phyloP scores from a whole-genome alignment of 1,139 yeast genomes.

The Hemisphaericaspora xylofermentans region DNA sequence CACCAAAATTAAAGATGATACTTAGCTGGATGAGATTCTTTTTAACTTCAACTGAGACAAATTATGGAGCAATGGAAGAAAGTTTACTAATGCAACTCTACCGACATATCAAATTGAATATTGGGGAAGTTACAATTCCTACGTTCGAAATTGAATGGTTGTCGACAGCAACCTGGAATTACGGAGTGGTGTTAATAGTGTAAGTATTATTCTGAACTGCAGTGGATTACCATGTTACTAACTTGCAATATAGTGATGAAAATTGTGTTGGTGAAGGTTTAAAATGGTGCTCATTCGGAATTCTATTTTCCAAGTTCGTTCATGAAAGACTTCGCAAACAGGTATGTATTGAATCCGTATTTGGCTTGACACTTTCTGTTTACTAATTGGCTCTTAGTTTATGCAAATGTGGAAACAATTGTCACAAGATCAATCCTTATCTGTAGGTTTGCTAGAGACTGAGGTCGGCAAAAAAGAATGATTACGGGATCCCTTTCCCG shows the following conservation, averaged over 20 bases:
- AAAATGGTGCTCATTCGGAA: slow-evolving; percentile 11
- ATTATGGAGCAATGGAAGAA: slow-evolving; percentile 3
- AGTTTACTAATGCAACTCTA: slow-evolving; percentile 6
- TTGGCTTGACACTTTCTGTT: not conserved
- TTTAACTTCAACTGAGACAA: slow-evolving; percentile 5
- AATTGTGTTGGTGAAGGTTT: slow-evolving; percentile 6
- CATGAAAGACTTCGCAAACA: slow-evolving; percentile 13
- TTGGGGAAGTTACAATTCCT: slow-evolving; percentile 8
- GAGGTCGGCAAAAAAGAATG: slow-evolving; percentile 7
- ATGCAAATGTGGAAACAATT: slow-evolving; percentile 11
- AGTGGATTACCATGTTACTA: slow-evolving; percentile 3
- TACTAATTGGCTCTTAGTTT: slow-evolving; percentile 11
- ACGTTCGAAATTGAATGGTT: slow-evolving; percentile 22
- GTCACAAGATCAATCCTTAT: slow-evolving; percentile 8
- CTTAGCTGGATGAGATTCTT: slow-evolving; percentile 8
- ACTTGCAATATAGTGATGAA: slow-evolving; percentile 8
- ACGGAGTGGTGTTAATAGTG: slow-evolving; percentile 16
- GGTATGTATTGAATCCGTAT: slow-evolving; percentile 7
- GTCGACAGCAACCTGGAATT: slow-evolving; percentile 21
- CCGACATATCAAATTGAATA: slow-evolving; percentile 6
- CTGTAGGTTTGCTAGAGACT: slow-evolving; percentile 5
- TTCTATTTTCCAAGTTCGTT: slow-evolving; percentile 11
- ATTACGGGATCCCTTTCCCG: slow-evolving; percentile 4
- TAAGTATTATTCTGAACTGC: slow-evolving; percentile 4
- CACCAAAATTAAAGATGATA: slow-evolving; percentile 4